Conservation (phyloP, 1,284 basidiomycete species). For the Takashimella tepidaria region DNA sequence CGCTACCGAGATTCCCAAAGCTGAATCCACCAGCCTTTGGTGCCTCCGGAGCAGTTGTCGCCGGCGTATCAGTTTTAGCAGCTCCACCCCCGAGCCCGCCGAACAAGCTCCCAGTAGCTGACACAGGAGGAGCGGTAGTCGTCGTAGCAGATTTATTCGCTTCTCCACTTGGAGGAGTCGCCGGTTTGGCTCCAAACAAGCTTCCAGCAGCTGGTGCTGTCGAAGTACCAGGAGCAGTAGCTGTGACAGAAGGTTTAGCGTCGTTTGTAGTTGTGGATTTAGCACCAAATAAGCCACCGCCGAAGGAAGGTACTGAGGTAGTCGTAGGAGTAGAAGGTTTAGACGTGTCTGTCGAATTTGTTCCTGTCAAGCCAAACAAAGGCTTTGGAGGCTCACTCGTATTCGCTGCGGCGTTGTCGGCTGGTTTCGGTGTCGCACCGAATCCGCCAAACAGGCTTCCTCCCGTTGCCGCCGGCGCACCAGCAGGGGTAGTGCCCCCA, state of each 20-base stretch:
- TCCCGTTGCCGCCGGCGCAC: conserved; percentile 18
- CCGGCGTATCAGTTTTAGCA: conserved; percentile 20
- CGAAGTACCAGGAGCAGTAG: conserved; percentile 8
- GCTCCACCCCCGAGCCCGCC: conserved; percentile 12
- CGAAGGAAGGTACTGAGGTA: background rate
- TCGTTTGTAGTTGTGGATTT: conserved; percentile 21
- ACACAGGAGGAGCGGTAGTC: conserved; percentile 15
- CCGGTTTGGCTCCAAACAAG: conserved; percentile 21
- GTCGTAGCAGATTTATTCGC: background rate
- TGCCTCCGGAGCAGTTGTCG: conserved; percentile 10
- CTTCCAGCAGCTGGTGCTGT: conserved; percentile 11
- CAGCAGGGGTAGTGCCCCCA: conserved; percentile 15
- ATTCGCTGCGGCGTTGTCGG: background rate
- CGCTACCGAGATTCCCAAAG: conserved; percentile 19
- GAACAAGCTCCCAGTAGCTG: conserved; percentile 24
- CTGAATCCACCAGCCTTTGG: conserved; percentile 26
- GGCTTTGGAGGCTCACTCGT: conserved; percentile 1
- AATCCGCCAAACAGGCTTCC: conserved; percentile 19
- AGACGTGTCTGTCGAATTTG: conserved; percentile 7
- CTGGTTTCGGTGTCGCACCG: conserved; percentile 21
- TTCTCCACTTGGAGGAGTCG: conserved; percentile 1
- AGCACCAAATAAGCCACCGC: conserved; percentile 29
- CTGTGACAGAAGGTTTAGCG: conserved; percentile 13
- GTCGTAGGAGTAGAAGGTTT: conserved; percentile 4
- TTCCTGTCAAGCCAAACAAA: conserved; percentile 9